Conservation (phyloP, 345 rosid species). For the Salix udensis region DNA sequence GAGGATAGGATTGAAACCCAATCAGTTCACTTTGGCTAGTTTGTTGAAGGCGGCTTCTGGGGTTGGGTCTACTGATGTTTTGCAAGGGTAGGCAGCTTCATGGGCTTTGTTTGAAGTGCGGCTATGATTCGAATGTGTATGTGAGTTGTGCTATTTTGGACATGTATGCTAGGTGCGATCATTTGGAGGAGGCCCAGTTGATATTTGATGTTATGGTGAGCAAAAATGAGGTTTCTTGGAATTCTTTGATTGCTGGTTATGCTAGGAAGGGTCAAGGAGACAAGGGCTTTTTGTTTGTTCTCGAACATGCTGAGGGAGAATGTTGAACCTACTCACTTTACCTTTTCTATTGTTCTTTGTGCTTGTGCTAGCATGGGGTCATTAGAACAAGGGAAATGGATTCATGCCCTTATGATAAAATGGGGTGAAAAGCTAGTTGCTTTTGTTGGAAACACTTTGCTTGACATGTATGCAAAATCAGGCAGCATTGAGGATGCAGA, state of each 20-base stretch:
- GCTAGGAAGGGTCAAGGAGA: conserved; percentile 53
- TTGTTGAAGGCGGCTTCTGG: conserved; percentile 52
- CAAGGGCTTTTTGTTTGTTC: conserved; percentile 39
- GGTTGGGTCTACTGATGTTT: conserved; percentile 13
- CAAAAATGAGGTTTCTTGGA: conserved; percentile 69
- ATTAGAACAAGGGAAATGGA: conserved; percentile 72
- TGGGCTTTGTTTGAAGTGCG: conserved; percentile 40
- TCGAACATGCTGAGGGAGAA: conserved; percentile 47
- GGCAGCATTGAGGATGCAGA: conserved; percentile 57
- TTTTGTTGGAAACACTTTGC: conserved; percentile 56
- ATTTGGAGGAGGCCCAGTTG: conserved; percentile 42
- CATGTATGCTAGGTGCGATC: conserved; percentile 50
- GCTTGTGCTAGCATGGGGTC: conserved; percentile 53
- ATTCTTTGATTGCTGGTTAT: conserved; percentile 59
- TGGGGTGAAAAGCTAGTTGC: conserved; percentile 49
- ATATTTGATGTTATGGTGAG: conserved; percentile 40
- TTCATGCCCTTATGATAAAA: conserved; percentile 56
- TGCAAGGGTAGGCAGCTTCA: conserved; percentile 51
- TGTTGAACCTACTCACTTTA: conserved; percentile 46
- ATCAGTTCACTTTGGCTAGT: conserved; percentile 53
- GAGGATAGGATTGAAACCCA: conserved; percentile 36
- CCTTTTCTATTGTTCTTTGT: conserved; percentile 46
- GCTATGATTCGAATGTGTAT: conserved; percentile 45
- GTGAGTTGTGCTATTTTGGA: conserved; percentile 65
- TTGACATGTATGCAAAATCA: conserved; percentile 64